phyloP scores from a whole-genome alignment of 192 early-diverging fungal genomes.

The Entomortierella beljakovae region DNA sequence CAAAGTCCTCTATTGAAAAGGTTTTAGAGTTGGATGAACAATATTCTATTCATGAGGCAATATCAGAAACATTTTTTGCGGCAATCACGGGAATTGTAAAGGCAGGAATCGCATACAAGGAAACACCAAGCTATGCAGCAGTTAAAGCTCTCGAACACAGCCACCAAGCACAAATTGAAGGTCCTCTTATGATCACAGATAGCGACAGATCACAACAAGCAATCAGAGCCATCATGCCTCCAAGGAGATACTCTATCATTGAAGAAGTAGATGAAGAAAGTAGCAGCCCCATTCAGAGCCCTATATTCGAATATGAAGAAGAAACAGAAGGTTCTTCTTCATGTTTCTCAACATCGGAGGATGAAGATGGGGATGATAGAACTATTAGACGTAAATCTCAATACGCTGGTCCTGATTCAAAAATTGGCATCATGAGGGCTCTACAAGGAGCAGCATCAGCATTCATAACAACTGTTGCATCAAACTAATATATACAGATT shows the following conservation, averaged over 20 bases:
- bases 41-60: constrained; percentile 62
- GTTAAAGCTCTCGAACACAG: background rate
- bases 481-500: background rate
- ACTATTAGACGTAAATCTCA: background rate
- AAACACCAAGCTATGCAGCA: constrained; percentile 53
- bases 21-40: constrained; percentile 65
- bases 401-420: no score
- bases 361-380: background rate
- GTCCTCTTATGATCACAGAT: background rate
- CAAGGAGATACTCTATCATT: constrained; percentile 28
- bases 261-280: constrained; percentile 25
- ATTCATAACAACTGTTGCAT: background rate
- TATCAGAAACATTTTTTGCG: constrained; percentile 57
- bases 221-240: background rate
- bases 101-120: constrained; percentile 63
- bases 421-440: background rate
- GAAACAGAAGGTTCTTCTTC: background rate
- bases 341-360: constrained; percentile 18
- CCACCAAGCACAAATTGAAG: background rate
- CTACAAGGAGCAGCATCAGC: background rate
- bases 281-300: background rate
- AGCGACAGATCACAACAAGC: constrained; percentile 1
- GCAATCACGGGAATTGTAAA: constrained; percentile 56
- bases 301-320: background rate
- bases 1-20: constrained; percentile 56